Evolutionary conservation across 1,284 basidiomycete species (phyloP).

Genomic region (Papiliotrema terrestris): DNA sequence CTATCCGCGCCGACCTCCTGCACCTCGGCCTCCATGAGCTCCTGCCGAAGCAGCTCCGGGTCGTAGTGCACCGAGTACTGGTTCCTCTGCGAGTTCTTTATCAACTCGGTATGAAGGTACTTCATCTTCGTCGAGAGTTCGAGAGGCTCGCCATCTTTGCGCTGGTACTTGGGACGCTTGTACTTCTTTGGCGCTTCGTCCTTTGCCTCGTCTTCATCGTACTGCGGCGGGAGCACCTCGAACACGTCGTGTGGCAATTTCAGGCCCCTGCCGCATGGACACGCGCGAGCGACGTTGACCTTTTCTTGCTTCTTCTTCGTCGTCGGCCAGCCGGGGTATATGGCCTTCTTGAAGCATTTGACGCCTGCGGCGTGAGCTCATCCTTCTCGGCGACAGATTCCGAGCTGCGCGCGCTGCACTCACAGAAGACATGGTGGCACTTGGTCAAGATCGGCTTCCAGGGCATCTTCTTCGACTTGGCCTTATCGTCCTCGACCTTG

Average conservation of each 20-base stretch:
- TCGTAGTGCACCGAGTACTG: conserved; percentile 82
- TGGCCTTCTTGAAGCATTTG: conserved; percentile 69
- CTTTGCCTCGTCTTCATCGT: conserved; percentile 52
- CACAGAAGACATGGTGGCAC: conserved; percentile 91
- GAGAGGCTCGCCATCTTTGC: conserved; percentile 65
- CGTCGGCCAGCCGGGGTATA: conserved; percentile 71
- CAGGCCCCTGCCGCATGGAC: conserved; percentile 69
- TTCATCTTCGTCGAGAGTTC: conserved; percentile 82
- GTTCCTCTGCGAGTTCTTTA: conserved; percentile 71
- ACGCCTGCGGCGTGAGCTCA: conserved; percentile 42
- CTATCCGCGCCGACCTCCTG: conserved; percentile 65
- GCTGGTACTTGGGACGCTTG: conserved; percentile 62
- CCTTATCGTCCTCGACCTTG: conserved; percentile 5
- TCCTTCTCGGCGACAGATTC: neutral
- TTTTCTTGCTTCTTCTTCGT: conserved; percentile 52
- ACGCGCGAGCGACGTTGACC: conserved; percentile 58
- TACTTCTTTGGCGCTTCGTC: conserved; percentile 17
- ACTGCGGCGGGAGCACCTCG: conserved; percentile 61
- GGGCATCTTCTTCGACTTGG: conserved; percentile 28
- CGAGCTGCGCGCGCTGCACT: conserved; percentile 12
- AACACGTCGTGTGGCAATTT: conserved; percentile 62
- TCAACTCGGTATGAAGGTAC: conserved; percentile 68
- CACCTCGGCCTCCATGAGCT: conserved; percentile 63
- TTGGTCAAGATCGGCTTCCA: conserved; percentile 65
- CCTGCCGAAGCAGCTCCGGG: conserved; percentile 43